phyloP scores from a whole-genome alignment of 345 rosid species.

The Citrus glauca region DNA sequence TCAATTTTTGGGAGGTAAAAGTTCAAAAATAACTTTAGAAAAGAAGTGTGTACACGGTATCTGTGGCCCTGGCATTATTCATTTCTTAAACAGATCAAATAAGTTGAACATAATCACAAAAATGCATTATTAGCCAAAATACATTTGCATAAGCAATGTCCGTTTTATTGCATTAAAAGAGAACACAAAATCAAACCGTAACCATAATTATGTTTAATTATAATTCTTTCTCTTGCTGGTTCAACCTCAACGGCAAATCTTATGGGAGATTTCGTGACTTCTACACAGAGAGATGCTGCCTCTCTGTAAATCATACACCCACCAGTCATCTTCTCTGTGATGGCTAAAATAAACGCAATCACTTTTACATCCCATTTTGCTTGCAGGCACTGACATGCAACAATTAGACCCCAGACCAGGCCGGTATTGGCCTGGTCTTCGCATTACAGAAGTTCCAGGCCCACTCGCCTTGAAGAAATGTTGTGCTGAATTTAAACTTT shows the following conservation, averaged over 20 bases:
- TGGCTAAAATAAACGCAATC: background rate
- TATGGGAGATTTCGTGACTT: background rate
- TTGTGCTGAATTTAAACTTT: background rate
- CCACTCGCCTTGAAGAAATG: background rate
- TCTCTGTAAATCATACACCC: background rate
- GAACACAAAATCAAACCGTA: too few species aligned
- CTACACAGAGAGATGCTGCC: background rate
- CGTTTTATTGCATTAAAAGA: too few species aligned
- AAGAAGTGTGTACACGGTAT: too few species aligned
- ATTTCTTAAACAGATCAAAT: too few species aligned
- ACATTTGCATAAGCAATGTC: too few species aligned
- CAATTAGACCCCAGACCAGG: background rate
- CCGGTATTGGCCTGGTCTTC: background rate
- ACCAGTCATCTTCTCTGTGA: background rate
- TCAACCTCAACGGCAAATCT: background rate
- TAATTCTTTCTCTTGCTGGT: too few species aligned
- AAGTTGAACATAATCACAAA: too few species aligned
- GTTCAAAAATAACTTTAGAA: too few species aligned
- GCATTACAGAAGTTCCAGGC: background rate
- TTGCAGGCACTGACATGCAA: background rate
- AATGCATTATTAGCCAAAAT: too few species aligned
- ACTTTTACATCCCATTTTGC: background rate
- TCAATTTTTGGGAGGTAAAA: too few species aligned
- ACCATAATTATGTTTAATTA: too few species aligned
- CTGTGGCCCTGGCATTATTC: too few species aligned